These are phyloP conservation scores for Penicillium herquei DNA, from an alignment of 495 filamentous ascomycete genomes.

Conservation along the genomic window DNA sequence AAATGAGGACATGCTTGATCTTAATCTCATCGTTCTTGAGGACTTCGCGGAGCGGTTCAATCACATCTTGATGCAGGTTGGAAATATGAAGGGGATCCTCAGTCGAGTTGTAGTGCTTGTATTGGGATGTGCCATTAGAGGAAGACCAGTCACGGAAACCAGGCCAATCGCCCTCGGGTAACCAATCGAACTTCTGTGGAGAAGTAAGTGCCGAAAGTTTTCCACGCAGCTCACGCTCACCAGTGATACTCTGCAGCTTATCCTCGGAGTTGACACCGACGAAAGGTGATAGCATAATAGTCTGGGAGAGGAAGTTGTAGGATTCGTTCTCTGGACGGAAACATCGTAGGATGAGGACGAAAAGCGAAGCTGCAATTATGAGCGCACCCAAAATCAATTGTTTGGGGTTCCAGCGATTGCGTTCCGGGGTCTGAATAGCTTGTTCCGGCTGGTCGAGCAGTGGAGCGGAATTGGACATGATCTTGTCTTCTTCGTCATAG, in stretches of 20 bases:
- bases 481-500: constrained; percentile 28
- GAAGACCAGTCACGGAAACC: constrained; percentile 28
- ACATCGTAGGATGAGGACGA: constrained; percentile 16
- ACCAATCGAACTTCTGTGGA: constrained; percentile 22
- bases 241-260: constrained; percentile 17
- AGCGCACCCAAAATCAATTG: constrained; percentile 13
- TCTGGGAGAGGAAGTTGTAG: constrained; percentile 26
- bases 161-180: constrained; percentile 21
- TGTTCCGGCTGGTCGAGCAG: constrained; percentile 10
- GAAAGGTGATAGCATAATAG: constrained; percentile 22
- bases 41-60: constrained; percentile 27
- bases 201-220: constrained; percentile 21
- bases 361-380: constrained; percentile 14
- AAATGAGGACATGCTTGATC: constrained; percentile 41
- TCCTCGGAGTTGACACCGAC: constrained; percentile 19
- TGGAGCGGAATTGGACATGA: constrained; percentile 9
- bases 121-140: neutral
- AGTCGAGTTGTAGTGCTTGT: constrained; percentile 34
- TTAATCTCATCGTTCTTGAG: constrained; percentile 25
- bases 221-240: constrained; percentile 12
- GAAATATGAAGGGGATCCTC: constrained; percentile 40
- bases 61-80: constrained; percentile 33
- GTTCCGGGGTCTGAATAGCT: constrained; percentile 1
- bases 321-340: constrained; percentile 19
- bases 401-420: neutral